Percentiles rank a stretch among this genome's conserved stretches.
Evolutionary conservation across 768 basidiomycete genomes (phyloP).

Genomic region (Pisolithus microcarpus): DNA sequence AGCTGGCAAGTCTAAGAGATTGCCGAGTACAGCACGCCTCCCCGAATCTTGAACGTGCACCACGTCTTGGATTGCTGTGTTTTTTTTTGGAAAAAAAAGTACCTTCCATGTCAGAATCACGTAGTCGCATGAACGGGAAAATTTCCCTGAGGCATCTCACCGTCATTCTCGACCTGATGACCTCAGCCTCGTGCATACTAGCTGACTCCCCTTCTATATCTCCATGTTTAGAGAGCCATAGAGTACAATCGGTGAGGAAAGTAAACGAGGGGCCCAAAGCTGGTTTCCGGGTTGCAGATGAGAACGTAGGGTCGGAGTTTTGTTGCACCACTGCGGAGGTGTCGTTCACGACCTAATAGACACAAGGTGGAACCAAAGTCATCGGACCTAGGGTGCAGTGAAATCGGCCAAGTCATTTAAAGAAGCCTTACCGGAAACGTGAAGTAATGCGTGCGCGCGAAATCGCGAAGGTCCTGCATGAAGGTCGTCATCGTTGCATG

Average conservation of each 20-base stretch:
- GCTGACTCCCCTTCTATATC: conserved; percentile 13
- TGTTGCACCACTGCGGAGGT: conserved; percentile 31
- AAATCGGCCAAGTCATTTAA: not conserved
- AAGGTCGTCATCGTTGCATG: conserved; percentile 69
- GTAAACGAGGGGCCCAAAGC: conserved; percentile 72
- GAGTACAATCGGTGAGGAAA: conserved; percentile 61
- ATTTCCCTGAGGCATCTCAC: conserved; percentile 18
- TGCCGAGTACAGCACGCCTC: conserved; percentile 22
- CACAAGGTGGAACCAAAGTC: not conserved
- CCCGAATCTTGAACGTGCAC: conserved; percentile 35
- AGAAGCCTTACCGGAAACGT: conserved; percentile 47
- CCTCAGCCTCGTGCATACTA: conserved; percentile 30
- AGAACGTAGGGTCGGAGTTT: conserved; percentile 29
- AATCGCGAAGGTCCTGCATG: conserved; percentile 53
- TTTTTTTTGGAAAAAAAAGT: too few species aligned
- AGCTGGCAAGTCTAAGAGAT: not conserved
- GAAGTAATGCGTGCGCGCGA: conserved; percentile 39
- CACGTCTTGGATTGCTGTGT: conserved; percentile 31
- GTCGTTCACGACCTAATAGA: conserved; percentile 54
- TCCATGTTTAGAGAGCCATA: conserved; percentile 51
- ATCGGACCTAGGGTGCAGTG: not conserved
- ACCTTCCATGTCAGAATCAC: not conserved
- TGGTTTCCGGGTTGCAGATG: conserved; percentile 46
- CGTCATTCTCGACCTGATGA: conserved; percentile 37
- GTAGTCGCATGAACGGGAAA: not conserved